phyloP scores from a whole-genome alignment of 2,329 filamentous ascomycete species.

The Colletotrichum lini region DNA sequence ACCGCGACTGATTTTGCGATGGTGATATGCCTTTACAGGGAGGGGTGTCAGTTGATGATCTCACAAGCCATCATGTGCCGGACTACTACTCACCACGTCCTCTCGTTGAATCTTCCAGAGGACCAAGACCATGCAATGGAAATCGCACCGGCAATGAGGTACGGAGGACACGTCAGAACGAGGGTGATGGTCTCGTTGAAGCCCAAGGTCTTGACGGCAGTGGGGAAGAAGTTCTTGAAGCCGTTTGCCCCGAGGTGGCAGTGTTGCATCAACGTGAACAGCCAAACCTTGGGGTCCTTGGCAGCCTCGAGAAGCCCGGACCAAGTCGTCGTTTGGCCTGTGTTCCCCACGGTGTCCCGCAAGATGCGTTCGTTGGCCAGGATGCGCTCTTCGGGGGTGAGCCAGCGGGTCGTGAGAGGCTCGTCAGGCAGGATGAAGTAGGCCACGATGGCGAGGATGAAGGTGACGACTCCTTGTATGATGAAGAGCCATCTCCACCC shows the following conservation, averaged over 20 bases:
- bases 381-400: constrained; percentile 54
- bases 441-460: constrained; percentile 36
- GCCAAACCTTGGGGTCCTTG: constrained; percentile 59
- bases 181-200: constrained; percentile 59
- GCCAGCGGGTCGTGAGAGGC: constrained; percentile 55
- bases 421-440: constrained; percentile 46
- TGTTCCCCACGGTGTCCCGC: constrained; percentile 47
- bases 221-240: constrained; percentile 51
- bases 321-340: constrained; percentile 48
- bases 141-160: constrained; percentile 55
- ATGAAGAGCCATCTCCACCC: constrained; percentile 91
- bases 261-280: constrained; percentile 64
- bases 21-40: constrained; percentile 28
- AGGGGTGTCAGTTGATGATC: background rate
- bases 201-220: constrained; percentile 50
- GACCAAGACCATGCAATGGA: constrained; percentile 54
- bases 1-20: constrained; percentile 35
- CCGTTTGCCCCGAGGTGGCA: constrained; percentile 54
- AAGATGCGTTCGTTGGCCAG: constrained; percentile 58
- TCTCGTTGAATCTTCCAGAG: constrained; percentile 33
- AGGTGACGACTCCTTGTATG: constrained; percentile 71
- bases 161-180: constrained; percentile 60
- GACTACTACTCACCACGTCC: constrained; percentile 28
- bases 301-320: constrained; percentile 58
- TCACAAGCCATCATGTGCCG: too few species aligned